These are phyloP conservation scores for Seminavis robusta DNA, from an alignment of 108 stramenopile genomes.

Conservation along the genomic window DNA sequence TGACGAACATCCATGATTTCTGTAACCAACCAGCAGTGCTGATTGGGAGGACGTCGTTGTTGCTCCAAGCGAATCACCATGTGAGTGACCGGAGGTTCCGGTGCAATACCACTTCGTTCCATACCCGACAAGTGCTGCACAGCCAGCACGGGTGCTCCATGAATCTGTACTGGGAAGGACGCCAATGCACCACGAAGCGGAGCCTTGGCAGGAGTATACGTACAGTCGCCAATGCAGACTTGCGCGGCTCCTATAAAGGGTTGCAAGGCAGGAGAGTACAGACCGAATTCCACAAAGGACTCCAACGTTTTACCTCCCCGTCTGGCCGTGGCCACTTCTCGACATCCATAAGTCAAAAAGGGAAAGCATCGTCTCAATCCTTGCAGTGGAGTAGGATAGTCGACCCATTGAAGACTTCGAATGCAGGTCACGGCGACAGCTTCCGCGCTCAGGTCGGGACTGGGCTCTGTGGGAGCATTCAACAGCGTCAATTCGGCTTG, in stretches of 20 bases:
- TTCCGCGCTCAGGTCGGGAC: background rate
- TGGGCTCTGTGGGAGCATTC: background rate
- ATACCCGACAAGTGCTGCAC: constrained; percentile 3
- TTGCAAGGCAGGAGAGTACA: constrained; percentile 1
- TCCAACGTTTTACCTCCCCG: background rate
- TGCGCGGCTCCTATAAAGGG: constrained; percentile 1
- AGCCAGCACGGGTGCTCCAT: background rate
- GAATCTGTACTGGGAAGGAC: background rate
- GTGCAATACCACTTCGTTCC: background rate
- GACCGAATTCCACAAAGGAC: background rate
- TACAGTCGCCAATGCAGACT: background rate
- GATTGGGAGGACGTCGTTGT: background rate
- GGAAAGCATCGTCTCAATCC: constrained; percentile 2
- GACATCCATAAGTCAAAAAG: constrained; percentile 2
- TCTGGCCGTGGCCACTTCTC: background rate
- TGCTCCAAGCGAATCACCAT: constrained; percentile 7
- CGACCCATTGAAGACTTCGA: constrained; percentile 5
- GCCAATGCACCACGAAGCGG: background rate
- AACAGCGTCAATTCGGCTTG: constrained; percentile 7
- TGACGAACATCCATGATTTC: constrained; percentile 5
- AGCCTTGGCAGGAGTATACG: background rate
- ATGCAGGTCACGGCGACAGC: constrained; percentile 1
- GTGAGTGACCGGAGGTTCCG: background rate
- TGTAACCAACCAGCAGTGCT: constrained; percentile 1
- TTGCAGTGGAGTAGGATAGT: constrained; percentile 1